Evolutionary conservation across 176 grass and related monocot genomes (phyloP).

Genomic region (Carex cristatella): DNA sequence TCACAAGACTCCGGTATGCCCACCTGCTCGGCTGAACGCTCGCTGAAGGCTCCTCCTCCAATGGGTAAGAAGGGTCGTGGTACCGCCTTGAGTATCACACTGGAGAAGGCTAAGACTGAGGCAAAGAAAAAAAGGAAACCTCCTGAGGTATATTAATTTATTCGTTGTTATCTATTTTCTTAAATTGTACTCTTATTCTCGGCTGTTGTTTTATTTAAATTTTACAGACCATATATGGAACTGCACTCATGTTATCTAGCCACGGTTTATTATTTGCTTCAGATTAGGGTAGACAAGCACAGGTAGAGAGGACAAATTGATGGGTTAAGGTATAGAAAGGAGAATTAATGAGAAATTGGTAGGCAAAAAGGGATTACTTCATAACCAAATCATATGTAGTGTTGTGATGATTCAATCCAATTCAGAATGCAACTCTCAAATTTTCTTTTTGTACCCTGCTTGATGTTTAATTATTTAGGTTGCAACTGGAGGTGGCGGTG

Average conservation of each 20-base stretch:
- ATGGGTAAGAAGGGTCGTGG: conserved; percentile 64
- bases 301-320: neutral
- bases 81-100: conserved; percentile 47
- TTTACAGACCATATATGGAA: neutral
- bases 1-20: conserved; percentile 34
- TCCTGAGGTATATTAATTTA: conserved; percentile 52
- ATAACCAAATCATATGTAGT: neutral
- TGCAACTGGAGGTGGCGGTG: conserved; percentile 86
- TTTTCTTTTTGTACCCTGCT: conserved; percentile 24
- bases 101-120: conserved; percentile 73
- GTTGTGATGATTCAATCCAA: conserved; percentile 8
- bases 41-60: conserved; percentile 17
- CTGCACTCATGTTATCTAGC: neutral
- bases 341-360: neutral
- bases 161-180: neutral
- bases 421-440: neutral
- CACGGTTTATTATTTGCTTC: neutral
- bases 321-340: neutral
- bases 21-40: conserved; percentile 12
- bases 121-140: conserved; percentile 47
- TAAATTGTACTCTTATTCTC: neutral
- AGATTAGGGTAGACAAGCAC: neutral
- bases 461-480: conserved; percentile 27
- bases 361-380: neutral
- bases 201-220: neutral